Percentiles rank a stretch among this genome's conserved stretches.
Evolutionary conservation across 1,139 yeast species (phyloP).

Genomic region (Geotrichum restrictum): DNA sequence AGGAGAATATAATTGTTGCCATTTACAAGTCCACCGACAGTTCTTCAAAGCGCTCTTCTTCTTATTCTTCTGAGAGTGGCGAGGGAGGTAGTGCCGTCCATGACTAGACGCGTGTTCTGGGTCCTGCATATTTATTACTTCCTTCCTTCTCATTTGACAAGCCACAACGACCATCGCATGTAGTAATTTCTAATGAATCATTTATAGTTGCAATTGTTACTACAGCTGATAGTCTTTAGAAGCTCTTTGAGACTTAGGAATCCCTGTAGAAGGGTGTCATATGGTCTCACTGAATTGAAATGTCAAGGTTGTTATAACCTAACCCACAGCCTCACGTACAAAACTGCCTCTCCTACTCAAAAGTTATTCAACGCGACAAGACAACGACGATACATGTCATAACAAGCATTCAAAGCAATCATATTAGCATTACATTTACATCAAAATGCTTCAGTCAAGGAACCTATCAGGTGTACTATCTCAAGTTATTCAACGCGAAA

Average conservation of each 20-base stretch:
- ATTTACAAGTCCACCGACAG: conserved; percentile 11
- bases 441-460: conserved; percentile 32
- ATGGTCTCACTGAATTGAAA: no score
- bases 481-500: conserved; percentile 28
- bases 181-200: background rate
- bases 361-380: no score
- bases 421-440: no score
- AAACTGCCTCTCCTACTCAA: no score
- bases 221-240: background rate
- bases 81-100: no score
- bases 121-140: background rate
- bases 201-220: background rate
- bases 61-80: background rate
- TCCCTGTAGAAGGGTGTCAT: no score
- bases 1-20: conserved; percentile 15
- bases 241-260: no score
- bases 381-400: no score
- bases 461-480: conserved; percentile 31
- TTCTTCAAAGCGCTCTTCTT: background rate
- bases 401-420: no score
- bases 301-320: no score
- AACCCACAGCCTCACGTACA: no score
- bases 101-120: background rate
- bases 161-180: background rate
- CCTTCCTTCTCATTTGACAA: background rate